Percentiles rank a stretch among this genome's conserved stretches.
These are phyloP conservation scores for Nematocida minor DNA, from an alignment of 371 early-diverging fungal species.

Conservation along the genomic window DNA sequence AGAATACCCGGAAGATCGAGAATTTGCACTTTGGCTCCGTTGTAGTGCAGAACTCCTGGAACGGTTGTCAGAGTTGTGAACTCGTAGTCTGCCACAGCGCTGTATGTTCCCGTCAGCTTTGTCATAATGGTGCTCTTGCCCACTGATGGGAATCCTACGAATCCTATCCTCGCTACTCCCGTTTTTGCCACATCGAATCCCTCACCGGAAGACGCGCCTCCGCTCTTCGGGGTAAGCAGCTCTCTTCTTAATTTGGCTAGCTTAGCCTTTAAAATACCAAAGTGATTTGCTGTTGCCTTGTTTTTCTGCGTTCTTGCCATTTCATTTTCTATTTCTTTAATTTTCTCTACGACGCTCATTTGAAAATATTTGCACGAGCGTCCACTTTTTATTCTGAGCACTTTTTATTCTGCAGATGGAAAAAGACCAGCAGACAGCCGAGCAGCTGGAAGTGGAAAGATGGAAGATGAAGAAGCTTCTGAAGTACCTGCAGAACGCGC, in stretches of 20 bases:
- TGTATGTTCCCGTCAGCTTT: slow-evolving; percentile 84
- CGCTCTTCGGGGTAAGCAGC: slow-evolving; percentile 70
- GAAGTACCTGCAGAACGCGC: slow-evolving; percentile 81
- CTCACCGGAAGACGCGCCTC: slow-evolving; percentile 64
- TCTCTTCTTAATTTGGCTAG: slow-evolving; percentile 87
- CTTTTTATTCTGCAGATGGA: slow-evolving; percentile 29
- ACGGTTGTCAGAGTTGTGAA: slow-evolving; percentile 87
- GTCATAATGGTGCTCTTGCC: slow-evolving; percentile 90
- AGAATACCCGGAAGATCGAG: slow-evolving; percentile 87
- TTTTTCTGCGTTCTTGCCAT: slow-evolving; percentile 86
- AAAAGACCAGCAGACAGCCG: slow-evolving; percentile 44
- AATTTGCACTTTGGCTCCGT: slow-evolving; percentile 90
- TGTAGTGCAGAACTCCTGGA: slow-evolving; percentile 90
- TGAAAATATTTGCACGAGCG: slow-evolving; percentile 13
- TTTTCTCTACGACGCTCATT: slow-evolving; percentile 66
- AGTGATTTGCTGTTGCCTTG: slow-evolving; percentile 89
- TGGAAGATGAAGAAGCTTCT: slow-evolving; percentile 94
- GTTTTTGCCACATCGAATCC: slow-evolving; percentile 91
- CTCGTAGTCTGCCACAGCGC: slow-evolving; percentile 84
- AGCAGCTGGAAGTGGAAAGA: slow-evolving; percentile 48
- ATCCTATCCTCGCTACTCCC: slow-evolving; percentile 91
- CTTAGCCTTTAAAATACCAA: slow-evolving; percentile 87
- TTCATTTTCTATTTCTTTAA: slow-evolving; percentile 68
- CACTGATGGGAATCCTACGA: slow-evolving; percentile 90
- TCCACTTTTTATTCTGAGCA: neutral